Percentiles rank a stretch among this genome's conserved stretches.
Evolutionary conservation across 116 monocot genomes (phyloP).

Genomic region (Phalaenopsis hybrid): DNA sequence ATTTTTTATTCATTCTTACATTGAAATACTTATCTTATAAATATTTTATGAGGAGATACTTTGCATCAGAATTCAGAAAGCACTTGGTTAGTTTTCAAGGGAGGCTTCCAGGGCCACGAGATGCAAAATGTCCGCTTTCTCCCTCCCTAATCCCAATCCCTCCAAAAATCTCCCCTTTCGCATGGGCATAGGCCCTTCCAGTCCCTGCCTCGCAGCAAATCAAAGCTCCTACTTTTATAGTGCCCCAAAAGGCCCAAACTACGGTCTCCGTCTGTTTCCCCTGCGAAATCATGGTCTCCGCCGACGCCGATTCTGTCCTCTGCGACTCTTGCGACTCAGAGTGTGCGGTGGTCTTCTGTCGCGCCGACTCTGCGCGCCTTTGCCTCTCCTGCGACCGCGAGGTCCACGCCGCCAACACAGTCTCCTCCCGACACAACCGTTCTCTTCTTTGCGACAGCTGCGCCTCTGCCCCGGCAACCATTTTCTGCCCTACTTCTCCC

Average conservation of each 20-base stretch:
- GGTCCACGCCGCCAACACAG: conserved; percentile 81
- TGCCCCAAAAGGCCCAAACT: background rate
- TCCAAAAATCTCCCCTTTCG: too few relatives aligned
- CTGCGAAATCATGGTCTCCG: background rate
- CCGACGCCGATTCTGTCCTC: background rate
- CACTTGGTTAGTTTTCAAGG: too few relatives aligned
- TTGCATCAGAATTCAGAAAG: too few relatives aligned
- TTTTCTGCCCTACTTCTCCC: conserved; percentile 39
- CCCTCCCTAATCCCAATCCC: too few relatives aligned
- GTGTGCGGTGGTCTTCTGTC: conserved; percentile 46
- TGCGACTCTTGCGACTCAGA: conserved; percentile 53
- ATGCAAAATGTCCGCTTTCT: too few relatives aligned
- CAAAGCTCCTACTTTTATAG: too few relatives aligned
- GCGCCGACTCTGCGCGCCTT: conserved; percentile 54
- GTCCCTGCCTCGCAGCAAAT: too few relatives aligned
- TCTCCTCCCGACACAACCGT: conserved; percentile 61
- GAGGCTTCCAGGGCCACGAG: too few relatives aligned
- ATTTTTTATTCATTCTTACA: too few relatives aligned
- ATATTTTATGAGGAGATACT: too few relatives aligned
- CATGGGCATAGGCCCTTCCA: too few relatives aligned
- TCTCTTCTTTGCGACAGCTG: conserved; percentile 67
- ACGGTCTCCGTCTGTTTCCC: background rate
- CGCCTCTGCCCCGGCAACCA: conserved; percentile 33
- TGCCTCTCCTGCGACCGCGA: conserved; percentile 71
- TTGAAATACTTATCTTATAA: too few relatives aligned